These are phyloP conservation scores for Galerina marginata DNA, from an alignment of 768 basidiomycete genomes.

Conservation along the genomic window DNA sequence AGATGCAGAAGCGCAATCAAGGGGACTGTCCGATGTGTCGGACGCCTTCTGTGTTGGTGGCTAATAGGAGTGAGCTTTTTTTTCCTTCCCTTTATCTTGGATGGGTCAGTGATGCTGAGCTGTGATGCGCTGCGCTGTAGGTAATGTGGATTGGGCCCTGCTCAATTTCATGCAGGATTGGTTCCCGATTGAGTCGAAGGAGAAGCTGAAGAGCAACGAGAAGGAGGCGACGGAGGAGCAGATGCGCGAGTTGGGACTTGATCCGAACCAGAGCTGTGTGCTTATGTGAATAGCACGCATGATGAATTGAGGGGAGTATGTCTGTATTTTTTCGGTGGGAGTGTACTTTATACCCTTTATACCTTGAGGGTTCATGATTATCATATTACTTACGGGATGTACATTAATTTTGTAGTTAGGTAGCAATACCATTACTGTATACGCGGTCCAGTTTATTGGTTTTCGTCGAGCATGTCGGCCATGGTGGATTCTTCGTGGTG, in stretches of 20 bases:
- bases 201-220: slow-evolving; percentile 78
- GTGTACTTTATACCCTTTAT: neutral
- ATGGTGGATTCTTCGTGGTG: slow-evolving; percentile 60
- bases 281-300: slow-evolving; percentile 39
- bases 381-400: neutral
- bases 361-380: neutral
- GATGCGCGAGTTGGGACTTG: slow-evolving; percentile 65
- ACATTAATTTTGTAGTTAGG: neutral
- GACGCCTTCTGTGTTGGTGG: slow-evolving; percentile 73
- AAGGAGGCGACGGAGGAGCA: slow-evolving; percentile 75
- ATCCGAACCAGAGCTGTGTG: slow-evolving; percentile 47
- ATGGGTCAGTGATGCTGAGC: slow-evolving; percentile 5
- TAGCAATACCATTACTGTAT: neutral
- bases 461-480: slow-evolving; percentile 52
- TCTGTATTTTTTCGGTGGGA: neutral
- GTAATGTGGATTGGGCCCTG: slow-evolving; percentile 79
- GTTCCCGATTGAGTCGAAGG: slow-evolving; percentile 85
- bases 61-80: slow-evolving; percentile 69
- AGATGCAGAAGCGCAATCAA: slow-evolving; percentile 86
- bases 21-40: slow-evolving; percentile 87
- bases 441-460: neutral
- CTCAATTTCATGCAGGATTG: slow-evolving; percentile 90
- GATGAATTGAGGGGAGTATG: neutral
- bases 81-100: neutral
- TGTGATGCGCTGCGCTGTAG: slow-evolving; percentile 36